These are phyloP conservation scores for Lecanicillium sp. DNA, from an alignment of 2,329 filamentous ascomycete species.

Conservation along the genomic window DNA sequence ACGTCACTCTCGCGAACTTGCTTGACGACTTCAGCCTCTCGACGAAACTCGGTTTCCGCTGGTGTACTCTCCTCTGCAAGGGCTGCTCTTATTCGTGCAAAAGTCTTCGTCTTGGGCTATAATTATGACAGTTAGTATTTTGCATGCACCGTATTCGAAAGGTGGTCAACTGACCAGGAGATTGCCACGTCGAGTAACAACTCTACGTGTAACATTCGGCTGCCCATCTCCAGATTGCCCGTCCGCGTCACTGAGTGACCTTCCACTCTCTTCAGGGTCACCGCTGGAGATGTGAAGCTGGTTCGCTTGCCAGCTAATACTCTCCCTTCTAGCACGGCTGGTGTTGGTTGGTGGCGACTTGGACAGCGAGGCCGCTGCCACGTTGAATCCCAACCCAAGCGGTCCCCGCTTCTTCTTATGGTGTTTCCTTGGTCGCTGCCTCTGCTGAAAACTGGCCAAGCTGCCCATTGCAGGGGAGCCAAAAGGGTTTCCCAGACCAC, in stretches of 20 bases:
- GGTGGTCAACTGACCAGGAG: constrained; percentile 55
- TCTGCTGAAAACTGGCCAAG: constrained; percentile 74
- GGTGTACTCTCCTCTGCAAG: constrained; percentile 82
- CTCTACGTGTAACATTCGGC: constrained; percentile 69
- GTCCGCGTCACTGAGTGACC: constrained; percentile 56
- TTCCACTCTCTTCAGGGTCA: constrained; percentile 54
- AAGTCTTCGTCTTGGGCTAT: constrained; percentile 92
- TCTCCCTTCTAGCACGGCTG: constrained; percentile 63
- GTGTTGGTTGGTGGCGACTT: constrained; percentile 61
- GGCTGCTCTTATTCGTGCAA: constrained; percentile 85
- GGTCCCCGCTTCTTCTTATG: constrained; percentile 44
- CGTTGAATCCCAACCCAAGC: constrained; percentile 42
- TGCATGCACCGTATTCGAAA: neutral
- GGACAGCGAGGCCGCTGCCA: constrained; percentile 41
- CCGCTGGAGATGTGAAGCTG: constrained; percentile 76
- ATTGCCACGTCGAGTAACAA: constrained; percentile 81
- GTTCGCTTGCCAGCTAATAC: constrained; percentile 82
- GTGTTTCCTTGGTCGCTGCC: constrained; percentile 64
- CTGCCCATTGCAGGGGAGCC: constrained; percentile 29
- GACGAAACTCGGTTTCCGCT: constrained; percentile 77
- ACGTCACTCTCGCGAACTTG: constrained; percentile 89
- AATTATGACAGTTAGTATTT: neutral
- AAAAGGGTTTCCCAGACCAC: constrained; percentile 2
- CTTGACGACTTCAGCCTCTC: constrained; percentile 90
- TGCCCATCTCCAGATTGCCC: constrained; percentile 47